Conservation (phyloP, 2,329 filamentous ascomycete genomes). For the Botrytis porri region DNA sequence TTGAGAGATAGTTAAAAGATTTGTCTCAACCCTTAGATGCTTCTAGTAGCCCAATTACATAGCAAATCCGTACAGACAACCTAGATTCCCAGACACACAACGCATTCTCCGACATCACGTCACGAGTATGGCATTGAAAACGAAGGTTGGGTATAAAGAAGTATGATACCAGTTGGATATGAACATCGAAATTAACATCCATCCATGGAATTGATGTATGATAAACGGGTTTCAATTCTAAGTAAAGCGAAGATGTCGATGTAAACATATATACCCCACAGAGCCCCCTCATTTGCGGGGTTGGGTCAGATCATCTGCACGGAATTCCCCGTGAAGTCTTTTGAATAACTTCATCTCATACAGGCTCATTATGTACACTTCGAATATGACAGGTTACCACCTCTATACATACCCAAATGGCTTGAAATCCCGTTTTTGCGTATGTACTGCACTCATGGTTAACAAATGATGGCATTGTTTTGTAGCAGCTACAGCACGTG, state of each 20-base stretch:
- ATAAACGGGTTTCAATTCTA: background rate
- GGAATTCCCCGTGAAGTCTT: background rate
- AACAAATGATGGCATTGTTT: background rate
- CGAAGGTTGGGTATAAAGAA: background rate
- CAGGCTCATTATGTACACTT: background rate
- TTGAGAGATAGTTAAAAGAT: rapidly evolving
- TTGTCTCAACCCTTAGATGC: background rate
- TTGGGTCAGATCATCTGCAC: background rate
- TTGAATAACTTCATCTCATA: background rate
- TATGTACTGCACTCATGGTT: background rate
- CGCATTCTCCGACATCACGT: background rate
- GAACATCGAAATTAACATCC: rapidly evolving
- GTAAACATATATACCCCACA: background rate
- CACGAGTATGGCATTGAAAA: background rate
- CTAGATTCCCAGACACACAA: background rate
- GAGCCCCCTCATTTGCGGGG: background rate
- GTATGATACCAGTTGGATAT: background rate
- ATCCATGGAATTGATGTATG: background rate
- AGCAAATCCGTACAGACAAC: background rate
- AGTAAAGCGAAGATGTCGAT: background rate
- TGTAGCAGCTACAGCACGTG: too few relatives aligned
- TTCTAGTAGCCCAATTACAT: background rate
- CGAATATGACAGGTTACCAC: background rate
- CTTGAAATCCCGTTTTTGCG: too few relatives aligned
- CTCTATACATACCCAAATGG: background rate